A percentile compares a stretch with the other conserved stretches of the same genome.
These are phyloP conservation scores for Pestalotiopsis sp. DNA, from an alignment of 2,329 filamentous ascomycete species.

Conservation along the genomic window DNA sequence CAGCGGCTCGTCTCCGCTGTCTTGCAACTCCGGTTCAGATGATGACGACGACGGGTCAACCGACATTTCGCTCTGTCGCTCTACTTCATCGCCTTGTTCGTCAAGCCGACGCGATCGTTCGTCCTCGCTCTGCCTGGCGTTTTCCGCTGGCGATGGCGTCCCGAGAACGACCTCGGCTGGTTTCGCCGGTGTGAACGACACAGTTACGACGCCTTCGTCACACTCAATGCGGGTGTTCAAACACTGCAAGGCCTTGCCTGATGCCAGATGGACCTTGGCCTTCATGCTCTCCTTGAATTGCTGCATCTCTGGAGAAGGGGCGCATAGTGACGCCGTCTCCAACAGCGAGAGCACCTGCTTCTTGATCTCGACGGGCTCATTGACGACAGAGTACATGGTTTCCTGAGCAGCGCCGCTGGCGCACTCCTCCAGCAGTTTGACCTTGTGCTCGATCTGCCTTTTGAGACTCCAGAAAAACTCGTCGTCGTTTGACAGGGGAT, in stretches of 20 bases:
- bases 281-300: neutral
- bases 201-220: neutral
- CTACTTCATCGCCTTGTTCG: too few relatives aligned
- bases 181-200: neutral
- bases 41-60: too few relatives aligned
- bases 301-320: neutral
- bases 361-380: neutral
- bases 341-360: neutral
- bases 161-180: neutral
- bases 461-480: neutral
- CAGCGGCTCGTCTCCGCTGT: too few relatives aligned
- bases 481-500: neutral
- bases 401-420: neutral
- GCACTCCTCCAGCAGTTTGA: neutral
- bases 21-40: too few relatives aligned
- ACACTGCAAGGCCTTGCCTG: neutral
- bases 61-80: too few relatives aligned
- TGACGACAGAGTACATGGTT: neutral
- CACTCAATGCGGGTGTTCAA: neutral
- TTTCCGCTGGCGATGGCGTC: too few relatives aligned
- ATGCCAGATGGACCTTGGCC: neutral
- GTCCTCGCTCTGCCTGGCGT: too few relatives aligned
- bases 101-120: too few relatives aligned
- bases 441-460: neutral
- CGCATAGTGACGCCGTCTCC: neutral